Base-by-base conservation (phyloP, 1,284 basidiomycete genomes). In the Paramarasmius palmivorus region DNA sequence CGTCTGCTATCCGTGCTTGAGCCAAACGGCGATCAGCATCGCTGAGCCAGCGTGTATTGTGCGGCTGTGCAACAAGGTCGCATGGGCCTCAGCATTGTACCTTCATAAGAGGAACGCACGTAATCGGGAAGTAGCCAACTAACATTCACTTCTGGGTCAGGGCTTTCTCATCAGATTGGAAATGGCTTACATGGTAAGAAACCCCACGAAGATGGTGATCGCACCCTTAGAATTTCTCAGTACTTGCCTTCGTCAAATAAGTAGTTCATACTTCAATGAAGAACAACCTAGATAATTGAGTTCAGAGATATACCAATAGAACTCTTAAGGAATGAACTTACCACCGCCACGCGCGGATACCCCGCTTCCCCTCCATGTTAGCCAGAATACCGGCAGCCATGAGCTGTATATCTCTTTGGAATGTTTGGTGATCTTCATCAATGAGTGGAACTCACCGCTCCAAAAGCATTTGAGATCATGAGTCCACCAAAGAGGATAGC, bases 391-490 rank as follows among this genome's bases (percentile, higher is more conserved):
- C 87, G 15, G 84, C 86, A 10, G 86, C 85, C 65, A 86, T 81
- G 25, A 87, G 68, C 81, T 87, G 32, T 23, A n/a, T n/a, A n/a
- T n/a, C n/a, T n/a, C n/a, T n/a, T n/a, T n/a, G n/a, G n/a, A n/a
- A n/a, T n/a, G n/a, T n/a, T n/a, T n/a, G n/a, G 26, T 10, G 22
- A 37, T 45, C 17, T 47, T 22, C 50, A n/a, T n/a, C 35, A 17
- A n/a, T 44, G 25, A 4, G 8, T 22, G 1, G 7, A 1, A 61
- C 73, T 45, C 53, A 82, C 84, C 84, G 88, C 68, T 82, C 71
- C 90, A 87, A 64, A 92, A 90, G 90, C 89, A 69, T 90, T 91
- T 0, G 86, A 86, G 47, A 90, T 75, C 17, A 91, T 70, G 2
- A 84, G 63, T 15, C 88, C 88, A 7, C 76, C 76, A 65, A 84